phyloP scores from a whole-genome alignment of 805 yeast species.

The Diddensiella caesifluorescens region DNA sequence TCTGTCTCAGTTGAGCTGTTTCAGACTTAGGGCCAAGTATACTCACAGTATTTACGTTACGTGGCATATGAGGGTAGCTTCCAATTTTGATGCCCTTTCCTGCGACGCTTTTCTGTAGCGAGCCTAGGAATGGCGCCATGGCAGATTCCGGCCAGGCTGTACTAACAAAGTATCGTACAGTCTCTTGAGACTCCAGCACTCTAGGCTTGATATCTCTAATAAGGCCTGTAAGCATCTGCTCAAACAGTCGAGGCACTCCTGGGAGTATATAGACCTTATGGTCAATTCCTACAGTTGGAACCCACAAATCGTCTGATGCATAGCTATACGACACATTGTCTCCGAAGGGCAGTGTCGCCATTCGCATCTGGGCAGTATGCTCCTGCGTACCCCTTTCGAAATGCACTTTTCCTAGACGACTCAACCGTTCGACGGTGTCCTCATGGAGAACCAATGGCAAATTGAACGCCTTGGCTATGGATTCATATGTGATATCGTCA shows the following conservation, averaged over 20 bases:
- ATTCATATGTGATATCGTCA: conserved; percentile 79
- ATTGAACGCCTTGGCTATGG: conserved; percentile 60
- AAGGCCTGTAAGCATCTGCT: conserved; percentile 44
- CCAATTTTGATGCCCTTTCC: conserved; percentile 61
- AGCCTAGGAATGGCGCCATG: conserved; percentile 58
- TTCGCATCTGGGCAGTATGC: conserved; percentile 56
- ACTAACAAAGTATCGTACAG: conserved; percentile 50
- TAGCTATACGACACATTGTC: conserved; percentile 31
- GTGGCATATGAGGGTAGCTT: conserved; percentile 73
- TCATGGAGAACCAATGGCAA: conserved; percentile 48
- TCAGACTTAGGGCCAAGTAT: conserved; percentile 54
- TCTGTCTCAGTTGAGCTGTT: conserved; percentile 34
- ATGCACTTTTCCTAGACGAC: conserved; percentile 34
- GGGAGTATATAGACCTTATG: conserved; percentile 68
- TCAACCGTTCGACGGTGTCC: conserved; percentile 59
- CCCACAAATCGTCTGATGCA: conserved; percentile 61
- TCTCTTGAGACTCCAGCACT: conserved; percentile 35
- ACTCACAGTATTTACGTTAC: conserved; percentile 64
- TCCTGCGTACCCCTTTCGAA: conserved; percentile 27
- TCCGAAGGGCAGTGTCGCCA: conserved; percentile 72
- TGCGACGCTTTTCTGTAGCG: conserved; percentile 43
- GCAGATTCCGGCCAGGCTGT: conserved; percentile 59
- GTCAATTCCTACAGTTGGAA: conserved; percentile 71
- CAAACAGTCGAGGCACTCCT: conserved; percentile 76
- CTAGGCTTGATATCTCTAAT: conserved; percentile 36